Percentiles rank a stretch among this genome's conserved stretches.
Evolutionary conservation across 1,284 basidiomycete genomes (phyloP).

Genomic region (Sphagnurus paluster): DNA sequence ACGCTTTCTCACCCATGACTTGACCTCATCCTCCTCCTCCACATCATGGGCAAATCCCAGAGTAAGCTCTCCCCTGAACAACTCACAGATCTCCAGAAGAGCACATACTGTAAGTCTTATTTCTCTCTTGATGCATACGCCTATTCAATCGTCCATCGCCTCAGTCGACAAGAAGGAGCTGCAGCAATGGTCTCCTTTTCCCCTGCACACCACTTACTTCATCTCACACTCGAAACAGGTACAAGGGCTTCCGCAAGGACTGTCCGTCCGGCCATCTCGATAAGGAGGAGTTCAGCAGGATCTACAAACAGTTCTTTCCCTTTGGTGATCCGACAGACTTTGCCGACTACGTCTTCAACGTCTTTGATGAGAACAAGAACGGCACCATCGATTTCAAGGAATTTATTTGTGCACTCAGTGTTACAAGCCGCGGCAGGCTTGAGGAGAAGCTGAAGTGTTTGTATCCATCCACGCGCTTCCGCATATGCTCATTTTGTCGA

Average conservation of each 20-base stretch:
- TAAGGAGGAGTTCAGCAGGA: slow-evolving; percentile 94
- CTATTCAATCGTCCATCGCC: slow-evolving; percentile 19
- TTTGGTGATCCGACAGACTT: slow-evolving; percentile 98
- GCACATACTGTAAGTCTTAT: slow-evolving; percentile 88
- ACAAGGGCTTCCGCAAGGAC: slow-evolving; percentile 99
- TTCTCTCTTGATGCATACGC: slow-evolving; percentile 21
- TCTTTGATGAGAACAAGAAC: slow-evolving; percentile 95
- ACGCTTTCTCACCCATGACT: slow-evolving; percentile 7
- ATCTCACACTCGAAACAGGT: slow-evolving; percentile 53
- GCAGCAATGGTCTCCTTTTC: slow-evolving; percentile 89
- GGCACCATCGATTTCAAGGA: slow-evolving; percentile 98
- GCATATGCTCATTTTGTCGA: slow-evolving; percentile 18
- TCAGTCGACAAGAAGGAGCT: slow-evolving; percentile 99
- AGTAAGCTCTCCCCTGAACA: slow-evolving; percentile 96
- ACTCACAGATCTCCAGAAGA: slow-evolving; percentile 94
- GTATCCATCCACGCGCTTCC: slow-evolving; percentile 14
- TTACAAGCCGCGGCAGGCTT: slow-evolving; percentile 90
- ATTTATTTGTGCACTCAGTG: slow-evolving; percentile 96
- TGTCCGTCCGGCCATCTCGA: slow-evolving; percentile 97
- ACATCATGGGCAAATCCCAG: slow-evolving; percentile 91
- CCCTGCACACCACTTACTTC: slow-evolving; percentile 8
- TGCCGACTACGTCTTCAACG: slow-evolving; percentile 98
- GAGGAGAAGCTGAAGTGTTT: slow-evolving; percentile 99
- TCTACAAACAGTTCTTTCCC: slow-evolving; percentile 99
- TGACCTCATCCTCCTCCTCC: slow-evolving; percentile 18